Base-by-base conservation (phyloP, 2,329 filamentous ascomycete species). In the Falciphora oryzae region DNA sequence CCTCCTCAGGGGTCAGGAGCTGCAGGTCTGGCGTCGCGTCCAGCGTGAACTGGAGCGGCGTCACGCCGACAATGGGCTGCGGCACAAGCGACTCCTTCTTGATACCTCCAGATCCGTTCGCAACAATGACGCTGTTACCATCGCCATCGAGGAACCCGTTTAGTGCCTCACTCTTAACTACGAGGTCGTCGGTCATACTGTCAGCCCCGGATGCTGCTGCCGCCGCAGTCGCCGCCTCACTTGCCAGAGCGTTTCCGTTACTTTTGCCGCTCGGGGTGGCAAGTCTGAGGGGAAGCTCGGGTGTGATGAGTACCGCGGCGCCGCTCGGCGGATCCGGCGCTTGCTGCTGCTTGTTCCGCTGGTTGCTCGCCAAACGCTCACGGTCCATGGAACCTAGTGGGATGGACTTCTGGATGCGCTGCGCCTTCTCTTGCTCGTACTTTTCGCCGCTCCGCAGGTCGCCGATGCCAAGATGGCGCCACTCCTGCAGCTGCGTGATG, bases 401-500 rank as follows among this genome's bases (percentile, higher is more conserved):
- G 28, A 85, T 80, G 7, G 83, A 74, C 69, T 87, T 88, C 70
- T 93, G 89, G 63, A 89, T 85, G 16, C 95, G 85, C 65, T 85
- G 79, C 44, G 89, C 82, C 77, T 98, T 99, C 68, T 98, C 95
- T 25, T 86, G 81, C 76, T 99, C 95, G 73, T 95, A 99, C 74
- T 94, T 96, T 74, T 97, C 92, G 35, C 95, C 95, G 29, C 88
- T 88, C 65, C 89, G 88, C 14, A 99, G 82, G 67, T 96, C 93
- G 1, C 89, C 90, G 67, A 99, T 95, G 27, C 89, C 87, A 77
- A 92, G 86, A 60, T 85, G 85, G 38, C 95, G 88, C 95, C 95
- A 99, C 72, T 98, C 95, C 73, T 98, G 94, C 3, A 99, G 81
- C 74, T 98, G 94, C 0, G 84, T 69, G 66, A 99, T 97, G 53